A percentile compares a stretch with the other conserved stretches of the same genome.
Evolutionary conservation across 2,329 filamentous ascomycete species (phyloP).

Genomic region (Ascochyta fabae): DNA sequence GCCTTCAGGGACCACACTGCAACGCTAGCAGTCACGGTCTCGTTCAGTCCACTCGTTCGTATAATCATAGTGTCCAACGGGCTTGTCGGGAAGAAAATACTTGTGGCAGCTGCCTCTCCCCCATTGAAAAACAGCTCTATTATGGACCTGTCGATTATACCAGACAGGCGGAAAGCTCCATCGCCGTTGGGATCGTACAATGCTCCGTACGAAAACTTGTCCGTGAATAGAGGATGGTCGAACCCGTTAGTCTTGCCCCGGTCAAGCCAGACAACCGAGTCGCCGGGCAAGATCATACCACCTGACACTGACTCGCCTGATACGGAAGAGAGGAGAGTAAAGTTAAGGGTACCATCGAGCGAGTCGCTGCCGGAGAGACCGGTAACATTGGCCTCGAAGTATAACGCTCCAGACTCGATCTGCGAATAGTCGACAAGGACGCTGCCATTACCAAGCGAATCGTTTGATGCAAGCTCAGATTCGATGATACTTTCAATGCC

Average conservation of each 20-base stretch:
- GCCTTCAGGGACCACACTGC: slow-evolving; percentile 50
- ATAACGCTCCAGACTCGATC: slow-evolving; percentile 59
- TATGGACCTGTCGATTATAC: slow-evolving; percentile 62
- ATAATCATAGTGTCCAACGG: slow-evolving; percentile 48
- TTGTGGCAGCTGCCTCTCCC: slow-evolving; percentile 58
- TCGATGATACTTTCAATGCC: slow-evolving; percentile 58
- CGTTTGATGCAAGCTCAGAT: slow-evolving; percentile 51
- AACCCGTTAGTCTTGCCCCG: slow-evolving; percentile 58
- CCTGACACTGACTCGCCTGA: slow-evolving; percentile 59
- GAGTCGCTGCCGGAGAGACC: slow-evolving; percentile 42
- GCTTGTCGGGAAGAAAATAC: slow-evolving; percentile 58
- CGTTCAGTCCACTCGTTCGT: slow-evolving; percentile 43
- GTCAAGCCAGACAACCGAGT: slow-evolving; percentile 55
- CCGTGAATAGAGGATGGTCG: slow-evolving; percentile 62
- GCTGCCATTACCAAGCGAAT: slow-evolving; percentile 56
- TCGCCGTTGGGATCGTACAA: slow-evolving; percentile 29
- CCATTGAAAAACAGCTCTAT: slow-evolving; percentile 63
- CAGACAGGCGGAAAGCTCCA: slow-evolving; percentile 53
- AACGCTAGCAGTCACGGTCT: slow-evolving; percentile 48
- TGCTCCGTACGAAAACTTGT: slow-evolving; percentile 56
- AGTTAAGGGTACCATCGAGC: slow-evolving; percentile 55
- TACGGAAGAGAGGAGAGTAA: slow-evolving; percentile 59
- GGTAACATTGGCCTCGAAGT: slow-evolving; percentile 62
- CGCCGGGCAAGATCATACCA: slow-evolving; percentile 56
- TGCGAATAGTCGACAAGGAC: slow-evolving; percentile 59